A percentile compares a stretch with the other conserved stretches of the same genome.
Conservation (phyloP, 495 filamentous ascomycete species). For the Daldinia concentrica region DNA sequence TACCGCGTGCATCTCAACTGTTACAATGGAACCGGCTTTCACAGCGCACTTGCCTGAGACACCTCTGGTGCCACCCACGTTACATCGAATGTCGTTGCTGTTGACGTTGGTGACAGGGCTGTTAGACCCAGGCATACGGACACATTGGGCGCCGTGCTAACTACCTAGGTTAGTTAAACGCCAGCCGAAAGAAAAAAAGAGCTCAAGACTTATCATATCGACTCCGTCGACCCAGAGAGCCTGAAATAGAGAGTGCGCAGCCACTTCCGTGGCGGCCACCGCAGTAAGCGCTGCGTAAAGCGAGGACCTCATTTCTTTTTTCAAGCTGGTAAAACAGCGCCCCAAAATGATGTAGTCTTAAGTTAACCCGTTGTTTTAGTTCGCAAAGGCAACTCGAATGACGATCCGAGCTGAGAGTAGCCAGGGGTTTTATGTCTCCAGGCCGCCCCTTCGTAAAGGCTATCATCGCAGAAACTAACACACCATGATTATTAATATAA, state of each 20-base stretch:
- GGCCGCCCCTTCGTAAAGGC: not conserved
- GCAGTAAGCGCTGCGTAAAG: conserved; percentile 40
- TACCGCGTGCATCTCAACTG: conserved; percentile 60
- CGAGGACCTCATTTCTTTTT: conserved; percentile 49
- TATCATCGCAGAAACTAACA: not conserved
- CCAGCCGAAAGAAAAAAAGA: not conserved
- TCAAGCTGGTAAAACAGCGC: conserved; percentile 14
- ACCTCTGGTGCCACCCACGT: conserved; percentile 36
- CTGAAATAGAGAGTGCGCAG: conserved; percentile 52
- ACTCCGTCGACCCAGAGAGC: conserved; percentile 52
- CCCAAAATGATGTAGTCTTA: not conserved
- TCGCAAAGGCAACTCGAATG: conserved; percentile 26
- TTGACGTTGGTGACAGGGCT: conserved; percentile 54
- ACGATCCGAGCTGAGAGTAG: conserved; percentile 32
- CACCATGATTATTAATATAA: conserved; percentile 19
- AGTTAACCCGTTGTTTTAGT: conserved; percentile 9
- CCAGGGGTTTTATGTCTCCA: conserved; percentile 35
- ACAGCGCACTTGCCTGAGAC: conserved; percentile 43
- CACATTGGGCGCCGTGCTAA: conserved; percentile 44
- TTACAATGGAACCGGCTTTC: conserved; percentile 55
- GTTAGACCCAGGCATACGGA: conserved; percentile 50
- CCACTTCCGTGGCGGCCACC: conserved; percentile 44
- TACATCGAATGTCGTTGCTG: conserved; percentile 55
- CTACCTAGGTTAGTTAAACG: conserved; percentile 25
- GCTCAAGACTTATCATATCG: conserved; percentile 46